These are phyloP conservation scores for Lactuca saligna DNA, from an alignment of 129 eudicot genomes.

Conservation along the genomic window DNA sequence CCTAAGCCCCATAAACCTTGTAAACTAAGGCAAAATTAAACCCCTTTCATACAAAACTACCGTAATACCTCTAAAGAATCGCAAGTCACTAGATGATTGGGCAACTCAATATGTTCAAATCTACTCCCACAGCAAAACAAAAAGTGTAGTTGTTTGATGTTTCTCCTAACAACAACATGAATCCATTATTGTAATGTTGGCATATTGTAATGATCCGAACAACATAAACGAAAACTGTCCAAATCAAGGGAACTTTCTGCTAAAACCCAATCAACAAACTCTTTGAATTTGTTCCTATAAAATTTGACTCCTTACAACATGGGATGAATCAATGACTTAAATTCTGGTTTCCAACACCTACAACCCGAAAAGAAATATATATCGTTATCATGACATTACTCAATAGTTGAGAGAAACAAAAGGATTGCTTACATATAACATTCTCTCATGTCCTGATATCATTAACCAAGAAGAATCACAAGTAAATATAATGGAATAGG, in stretches of 20 bases:
- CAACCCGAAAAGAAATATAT: no score
- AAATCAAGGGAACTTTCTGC: conserved; percentile 7
- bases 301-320: no score
- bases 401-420: no score
- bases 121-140: not conserved
- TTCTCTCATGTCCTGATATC: no score
- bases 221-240: conserved; percentile 8
- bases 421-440: no score
- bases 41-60: not conserved
- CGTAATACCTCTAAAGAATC: not conserved
- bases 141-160: not conserved
- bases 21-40: not conserved
- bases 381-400: no score
- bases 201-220: not conserved
- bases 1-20: not conserved
- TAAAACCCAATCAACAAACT: no score
- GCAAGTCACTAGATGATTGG: not conserved
- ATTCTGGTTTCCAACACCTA: no score
- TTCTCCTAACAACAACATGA: not conserved
- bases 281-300: no score
- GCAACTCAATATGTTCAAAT: not conserved
- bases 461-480: no score
- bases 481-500: no score
- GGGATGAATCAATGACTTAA: no score
- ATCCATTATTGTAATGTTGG: not conserved